Conservation (phyloP, 2,329 filamentous ascomycete genomes). For the Neonectria faginata region DNA sequence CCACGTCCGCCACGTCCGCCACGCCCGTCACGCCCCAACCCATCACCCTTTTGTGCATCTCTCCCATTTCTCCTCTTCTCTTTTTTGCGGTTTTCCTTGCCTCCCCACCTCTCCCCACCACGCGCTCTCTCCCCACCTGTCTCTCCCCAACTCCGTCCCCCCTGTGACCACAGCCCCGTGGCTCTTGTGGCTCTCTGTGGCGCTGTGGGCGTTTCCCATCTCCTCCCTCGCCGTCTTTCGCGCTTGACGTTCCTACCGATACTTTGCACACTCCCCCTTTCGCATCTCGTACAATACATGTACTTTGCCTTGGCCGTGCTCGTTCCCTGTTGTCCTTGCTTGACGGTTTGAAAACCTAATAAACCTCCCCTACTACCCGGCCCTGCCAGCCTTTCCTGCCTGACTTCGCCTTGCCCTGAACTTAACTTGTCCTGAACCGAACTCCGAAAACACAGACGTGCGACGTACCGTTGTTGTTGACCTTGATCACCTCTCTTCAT, state of each 20-base stretch:
- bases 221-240: neutral
- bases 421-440: neutral
- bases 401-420: slow-evolving; percentile 2
- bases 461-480: neutral
- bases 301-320: neutral
- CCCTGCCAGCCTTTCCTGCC: neutral
- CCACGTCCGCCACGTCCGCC: slow-evolving; percentile 34
- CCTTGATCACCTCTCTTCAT: neutral
- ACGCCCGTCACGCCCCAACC: slow-evolving; percentile 39
- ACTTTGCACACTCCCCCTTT: neutral
- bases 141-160: neutral
- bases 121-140: neutral
- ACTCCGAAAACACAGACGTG: neutral
- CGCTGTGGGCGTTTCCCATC: neutral
- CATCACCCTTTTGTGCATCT: slow-evolving; percentile 35
- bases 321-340: neutral
- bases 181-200: neutral
- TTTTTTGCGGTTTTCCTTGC: neutral
- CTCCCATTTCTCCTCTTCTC: neutral
- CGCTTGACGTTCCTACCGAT: neutral
- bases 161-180: slow-evolving; percentile 11
- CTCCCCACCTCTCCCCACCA: neutral
- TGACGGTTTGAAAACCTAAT: slow-evolving; percentile 25
- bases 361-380: slow-evolving; percentile 17
- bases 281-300: neutral